phyloP scores from a whole-genome alignment of 139 green algal species.

The Volvox africanus region DNA sequence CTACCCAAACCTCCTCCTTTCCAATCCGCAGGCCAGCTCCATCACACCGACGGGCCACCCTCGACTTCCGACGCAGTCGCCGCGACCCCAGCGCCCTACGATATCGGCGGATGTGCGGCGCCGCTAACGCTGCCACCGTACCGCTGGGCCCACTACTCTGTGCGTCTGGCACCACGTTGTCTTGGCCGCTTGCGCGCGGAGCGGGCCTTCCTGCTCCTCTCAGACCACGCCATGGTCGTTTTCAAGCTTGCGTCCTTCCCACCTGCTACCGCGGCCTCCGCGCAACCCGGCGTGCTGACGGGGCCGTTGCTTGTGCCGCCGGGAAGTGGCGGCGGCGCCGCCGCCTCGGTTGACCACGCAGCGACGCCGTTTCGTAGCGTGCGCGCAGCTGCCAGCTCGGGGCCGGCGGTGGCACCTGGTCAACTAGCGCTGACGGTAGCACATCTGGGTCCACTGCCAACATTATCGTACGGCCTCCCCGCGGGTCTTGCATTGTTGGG shows the following conservation, averaged over 20 bases:
- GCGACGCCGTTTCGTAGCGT: constrained; percentile 31
- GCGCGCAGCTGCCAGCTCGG: neutral
- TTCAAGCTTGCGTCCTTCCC: constrained; percentile 54
- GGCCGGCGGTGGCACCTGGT: constrained; percentile 37
- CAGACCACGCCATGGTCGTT: constrained; percentile 45
- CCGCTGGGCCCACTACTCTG: constrained; percentile 36
- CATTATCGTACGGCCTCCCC: constrained; percentile 47
- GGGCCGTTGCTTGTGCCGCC: neutral
- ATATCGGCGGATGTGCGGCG: neutral
- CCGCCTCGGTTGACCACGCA: neutral
- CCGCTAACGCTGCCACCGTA: neutral
- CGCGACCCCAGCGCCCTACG: too few relatives aligned
- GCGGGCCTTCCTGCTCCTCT: constrained; percentile 51
- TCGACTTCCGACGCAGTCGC: neutral
- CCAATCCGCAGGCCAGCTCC: neutral
- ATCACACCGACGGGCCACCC: neutral
- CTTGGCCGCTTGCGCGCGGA: constrained; percentile 53
- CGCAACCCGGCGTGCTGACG: constrained; percentile 39
- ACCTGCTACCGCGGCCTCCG: constrained; percentile 33
- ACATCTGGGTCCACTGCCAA: constrained; percentile 57
- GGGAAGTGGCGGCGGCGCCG: neutral
- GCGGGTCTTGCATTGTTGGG: constrained; percentile 28
- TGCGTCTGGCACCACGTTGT: constrained; percentile 46
- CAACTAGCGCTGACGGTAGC: constrained; percentile 23
- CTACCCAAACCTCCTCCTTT: neutral